Conservation (phyloP, 768 basidiomycete genomes). For the Fomitopsis pulvina region DNA sequence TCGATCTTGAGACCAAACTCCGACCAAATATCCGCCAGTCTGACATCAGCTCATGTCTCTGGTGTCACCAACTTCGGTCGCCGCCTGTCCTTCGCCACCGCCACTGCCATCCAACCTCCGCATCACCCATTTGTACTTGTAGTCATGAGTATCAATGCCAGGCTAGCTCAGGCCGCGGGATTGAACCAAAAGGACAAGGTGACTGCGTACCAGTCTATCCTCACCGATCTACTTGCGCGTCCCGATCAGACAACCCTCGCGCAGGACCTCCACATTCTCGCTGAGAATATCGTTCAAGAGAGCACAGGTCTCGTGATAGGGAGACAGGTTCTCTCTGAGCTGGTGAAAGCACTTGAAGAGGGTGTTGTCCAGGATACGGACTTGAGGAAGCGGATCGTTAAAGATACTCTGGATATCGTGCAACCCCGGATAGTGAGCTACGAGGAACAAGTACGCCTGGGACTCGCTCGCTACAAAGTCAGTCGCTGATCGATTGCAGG, state of each 20-base stretch:
- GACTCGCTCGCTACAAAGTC: background rate
- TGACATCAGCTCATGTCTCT: no score
- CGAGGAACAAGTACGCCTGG: constrained; percentile 79
- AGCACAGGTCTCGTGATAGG: constrained; percentile 80
- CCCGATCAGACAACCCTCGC: constrained; percentile 38
- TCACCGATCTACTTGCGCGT: constrained; percentile 58
- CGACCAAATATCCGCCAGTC: no score
- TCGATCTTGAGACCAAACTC: no score
- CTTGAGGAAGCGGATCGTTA: constrained; percentile 63
- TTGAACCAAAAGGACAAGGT: constrained; percentile 85
- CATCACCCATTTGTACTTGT: background rate
- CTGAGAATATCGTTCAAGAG: constrained; percentile 79
- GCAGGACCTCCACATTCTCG: constrained; percentile 59
- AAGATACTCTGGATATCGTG: constrained; percentile 63
- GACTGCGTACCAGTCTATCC: constrained; percentile 61
- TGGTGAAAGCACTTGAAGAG: constrained; percentile 62
- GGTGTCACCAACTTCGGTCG: background rate
- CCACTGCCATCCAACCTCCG: constrained; percentile 1
- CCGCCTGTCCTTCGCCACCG: constrained; percentile 7
- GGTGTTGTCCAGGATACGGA: constrained; percentile 48
- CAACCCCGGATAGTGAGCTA: constrained; percentile 84
- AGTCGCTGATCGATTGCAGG: constrained; percentile 37
- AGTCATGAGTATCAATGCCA: constrained; percentile 48
- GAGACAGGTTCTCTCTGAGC: constrained; percentile 79
- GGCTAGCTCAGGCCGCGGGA: constrained; percentile 52